These are phyloP conservation scores for Wickerhamiella siamensis DNA, from an alignment of 805 yeast genomes.

Conservation along the genomic window DNA sequence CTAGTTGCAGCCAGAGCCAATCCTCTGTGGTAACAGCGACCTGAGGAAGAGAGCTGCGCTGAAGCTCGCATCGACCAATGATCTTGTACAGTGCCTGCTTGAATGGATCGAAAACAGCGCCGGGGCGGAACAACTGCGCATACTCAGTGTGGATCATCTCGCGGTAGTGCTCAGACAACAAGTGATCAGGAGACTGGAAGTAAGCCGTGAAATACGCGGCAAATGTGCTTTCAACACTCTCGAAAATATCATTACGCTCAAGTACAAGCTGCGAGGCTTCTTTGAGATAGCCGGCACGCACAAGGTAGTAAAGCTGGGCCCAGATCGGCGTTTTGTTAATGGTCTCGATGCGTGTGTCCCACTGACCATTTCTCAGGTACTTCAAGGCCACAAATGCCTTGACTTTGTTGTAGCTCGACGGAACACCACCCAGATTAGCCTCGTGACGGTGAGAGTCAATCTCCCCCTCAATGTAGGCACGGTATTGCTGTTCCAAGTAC, in stretches of 20 bases:
- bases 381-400: conserved; percentile 42
- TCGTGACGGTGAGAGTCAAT: conserved; percentile 38
- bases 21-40: conserved; percentile 76
- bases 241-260: conserved; percentile 55
- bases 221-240: conserved; percentile 73
- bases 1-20: conserved; percentile 91
- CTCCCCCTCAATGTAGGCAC: conserved; percentile 51
- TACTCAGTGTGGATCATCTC: conserved; percentile 67
- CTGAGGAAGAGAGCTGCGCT: conserved; percentile 46
- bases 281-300: conserved; percentile 67
- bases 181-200: conserved; percentile 38
- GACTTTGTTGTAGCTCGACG: conserved; percentile 60
- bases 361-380: conserved; percentile 30
- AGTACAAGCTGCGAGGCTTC: conserved; percentile 64
- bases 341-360: conserved; percentile 43
- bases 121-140: conserved; percentile 61
- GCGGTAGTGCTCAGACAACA: conserved; percentile 50
- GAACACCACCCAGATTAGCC: conserved; percentile 46
- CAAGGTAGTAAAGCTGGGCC: conserved; percentile 74
- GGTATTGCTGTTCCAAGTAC: conserved; percentile 65
- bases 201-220: conserved; percentile 65
- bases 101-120: conserved; percentile 67
- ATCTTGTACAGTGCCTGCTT: conserved; percentile 82
- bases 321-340: conserved; percentile 85
- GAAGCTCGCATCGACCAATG: conserved; percentile 74